These are phyloP conservation scores for Phytopythium mirpurense DNA, from an alignment of 352 stramenopile species.

Conservation along the genomic window DNA sequence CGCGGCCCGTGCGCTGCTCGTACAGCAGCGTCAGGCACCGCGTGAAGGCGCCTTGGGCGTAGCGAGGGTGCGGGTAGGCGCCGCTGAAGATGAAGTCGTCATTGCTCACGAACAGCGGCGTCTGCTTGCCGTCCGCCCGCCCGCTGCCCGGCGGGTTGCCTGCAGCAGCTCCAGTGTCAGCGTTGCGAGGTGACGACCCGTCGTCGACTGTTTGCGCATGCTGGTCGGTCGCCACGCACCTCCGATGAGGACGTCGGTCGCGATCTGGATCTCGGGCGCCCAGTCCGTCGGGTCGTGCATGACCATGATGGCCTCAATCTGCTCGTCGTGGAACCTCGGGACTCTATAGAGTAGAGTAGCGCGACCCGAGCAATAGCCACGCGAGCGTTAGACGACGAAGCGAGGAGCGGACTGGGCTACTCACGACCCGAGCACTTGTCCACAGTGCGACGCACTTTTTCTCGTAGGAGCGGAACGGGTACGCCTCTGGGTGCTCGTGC, in stretches of 20 bases:
- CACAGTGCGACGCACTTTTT: slow-evolving; percentile 50
- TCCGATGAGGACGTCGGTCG: slow-evolving; percentile 84
- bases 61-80: slow-evolving; percentile 74
- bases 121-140: slow-evolving; percentile 41
- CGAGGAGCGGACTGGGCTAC: too few relatives aligned
- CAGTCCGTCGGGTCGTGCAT: slow-evolving; percentile 90
- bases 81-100: slow-evolving; percentile 88
- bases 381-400: too few relatives aligned
- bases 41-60: slow-evolving; percentile 83
- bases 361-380: too few relatives aligned
- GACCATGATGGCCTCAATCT: slow-evolving; percentile 82
- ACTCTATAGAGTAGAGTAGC: slow-evolving; percentile 27
- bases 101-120: slow-evolving; percentile 80
- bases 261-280: slow-evolving; percentile 87
- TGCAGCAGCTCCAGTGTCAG: too few relatives aligned
- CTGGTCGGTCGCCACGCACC: too few relatives aligned
- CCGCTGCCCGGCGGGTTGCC: slow-evolving; percentile 67
- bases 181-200: too few relatives aligned
- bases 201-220: too few relatives aligned
- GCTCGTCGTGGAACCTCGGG: slow-evolving; percentile 55
- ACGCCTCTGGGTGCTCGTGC: slow-evolving; percentile 67
- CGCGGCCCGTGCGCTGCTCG: slow-evolving; percentile 54
- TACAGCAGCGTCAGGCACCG: slow-evolving; percentile 69
- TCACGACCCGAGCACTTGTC: too few relatives aligned
- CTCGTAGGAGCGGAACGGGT: slow-evolving; percentile 74